These are phyloP conservation scores for Endocarpon pusillum DNA, from an alignment of 495 filamentous ascomycete genomes.

Conservation along the genomic window DNA sequence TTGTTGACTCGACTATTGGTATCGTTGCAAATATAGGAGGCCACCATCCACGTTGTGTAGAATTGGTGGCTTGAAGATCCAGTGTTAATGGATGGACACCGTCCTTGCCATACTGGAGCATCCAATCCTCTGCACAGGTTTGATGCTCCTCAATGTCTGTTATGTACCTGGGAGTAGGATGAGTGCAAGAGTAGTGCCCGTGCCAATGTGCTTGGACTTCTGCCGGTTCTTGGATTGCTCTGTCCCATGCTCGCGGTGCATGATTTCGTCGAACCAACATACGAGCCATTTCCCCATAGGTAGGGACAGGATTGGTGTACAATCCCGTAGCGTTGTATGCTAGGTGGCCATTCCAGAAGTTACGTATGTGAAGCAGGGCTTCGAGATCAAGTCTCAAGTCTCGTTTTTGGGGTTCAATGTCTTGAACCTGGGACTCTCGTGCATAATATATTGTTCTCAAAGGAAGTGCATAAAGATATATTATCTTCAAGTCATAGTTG, in stretches of 20 bases:
- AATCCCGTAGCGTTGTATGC: too few relatives aligned
- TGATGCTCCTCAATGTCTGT: background rate
- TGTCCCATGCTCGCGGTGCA: background rate
- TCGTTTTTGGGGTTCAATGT: too few relatives aligned
- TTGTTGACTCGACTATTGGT: too few relatives aligned
- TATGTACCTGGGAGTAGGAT: background rate
- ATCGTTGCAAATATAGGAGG: too few relatives aligned
- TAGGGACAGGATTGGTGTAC: background rate
- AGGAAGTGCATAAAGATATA: too few relatives aligned
- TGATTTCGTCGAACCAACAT: background rate
- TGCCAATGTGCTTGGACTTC: background rate
- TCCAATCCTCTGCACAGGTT: conserved; percentile 1
- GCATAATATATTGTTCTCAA: too few relatives aligned
- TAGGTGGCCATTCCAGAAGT: conserved; percentile 1
- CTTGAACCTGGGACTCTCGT: too few relatives aligned
- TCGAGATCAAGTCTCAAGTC: background rate
- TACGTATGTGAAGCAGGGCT: conserved; percentile 1
- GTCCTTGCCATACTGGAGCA: too few relatives aligned
- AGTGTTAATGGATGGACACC: too few relatives aligned
- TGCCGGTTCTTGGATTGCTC: background rate
- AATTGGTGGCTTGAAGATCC: too few relatives aligned
- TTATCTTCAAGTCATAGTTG: too few relatives aligned
- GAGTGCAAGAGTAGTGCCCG: background rate
- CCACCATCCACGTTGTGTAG: too few relatives aligned
- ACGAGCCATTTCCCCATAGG: background rate